phyloP scores from a whole-genome alignment of 2,329 filamentous ascomycete species.

The Cordyceps tenuipes region DNA sequence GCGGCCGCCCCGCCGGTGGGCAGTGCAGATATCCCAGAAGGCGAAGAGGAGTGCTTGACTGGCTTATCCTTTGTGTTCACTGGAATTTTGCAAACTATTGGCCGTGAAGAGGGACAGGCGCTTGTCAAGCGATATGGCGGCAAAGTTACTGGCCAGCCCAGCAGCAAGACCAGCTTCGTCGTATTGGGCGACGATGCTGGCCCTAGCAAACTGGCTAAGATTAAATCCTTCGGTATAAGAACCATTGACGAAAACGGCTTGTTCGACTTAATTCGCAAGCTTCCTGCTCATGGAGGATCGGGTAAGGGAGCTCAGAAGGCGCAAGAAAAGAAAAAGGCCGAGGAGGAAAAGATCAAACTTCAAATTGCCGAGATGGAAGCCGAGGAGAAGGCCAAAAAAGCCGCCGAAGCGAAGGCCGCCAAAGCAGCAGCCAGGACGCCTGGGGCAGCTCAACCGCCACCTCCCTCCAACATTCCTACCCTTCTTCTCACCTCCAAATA shows the following conservation, averaged over 20 bases:
- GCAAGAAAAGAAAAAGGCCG: constrained; percentile 74
- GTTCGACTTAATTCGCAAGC: constrained; percentile 70
- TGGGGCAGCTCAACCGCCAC: constrained; percentile 15
- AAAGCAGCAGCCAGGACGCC: constrained; percentile 30
- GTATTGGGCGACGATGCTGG: constrained; percentile 87
- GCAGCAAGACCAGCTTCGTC: constrained; percentile 88
- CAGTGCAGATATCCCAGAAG: constrained; percentile 65
- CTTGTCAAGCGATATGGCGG: constrained; percentile 92
- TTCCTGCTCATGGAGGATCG: constrained; percentile 80
- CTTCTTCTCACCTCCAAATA: constrained; percentile 94
- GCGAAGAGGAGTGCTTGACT: constrained; percentile 80
- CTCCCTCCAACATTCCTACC: constrained; percentile 35
- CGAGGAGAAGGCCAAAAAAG: constrained; percentile 58
- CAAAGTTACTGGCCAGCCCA: constrained; percentile 77
- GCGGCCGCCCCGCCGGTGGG: constrained; percentile 53
- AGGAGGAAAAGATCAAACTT: constrained; percentile 72
- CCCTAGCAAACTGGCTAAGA: constrained; percentile 85
- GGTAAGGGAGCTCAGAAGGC: constrained; percentile 81
- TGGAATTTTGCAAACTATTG: constrained; percentile 70
- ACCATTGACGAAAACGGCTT: constrained; percentile 92
- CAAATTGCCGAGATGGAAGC: constrained; percentile 79
- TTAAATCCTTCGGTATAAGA: constrained; percentile 69
- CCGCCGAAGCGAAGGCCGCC: constrained; percentile 43
- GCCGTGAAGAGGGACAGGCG: constrained; percentile 74
- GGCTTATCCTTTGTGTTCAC: constrained; percentile 95